These are phyloP conservation scores for Dalechampia spathulata DNA, from an alignment of 441 rosid species.

Conservation along the genomic window DNA sequence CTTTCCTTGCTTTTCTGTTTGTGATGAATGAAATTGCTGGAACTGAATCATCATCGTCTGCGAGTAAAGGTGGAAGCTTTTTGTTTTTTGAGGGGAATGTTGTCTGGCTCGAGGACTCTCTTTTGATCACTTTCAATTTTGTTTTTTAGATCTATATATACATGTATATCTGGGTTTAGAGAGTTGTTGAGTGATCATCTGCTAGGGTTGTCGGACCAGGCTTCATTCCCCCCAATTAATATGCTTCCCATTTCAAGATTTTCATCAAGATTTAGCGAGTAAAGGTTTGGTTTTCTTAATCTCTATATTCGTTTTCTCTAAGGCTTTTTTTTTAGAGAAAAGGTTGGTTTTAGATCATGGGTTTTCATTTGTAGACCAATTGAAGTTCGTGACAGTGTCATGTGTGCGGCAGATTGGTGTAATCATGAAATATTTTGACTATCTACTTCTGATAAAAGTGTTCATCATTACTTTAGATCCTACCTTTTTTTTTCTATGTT, in stretches of 20 bases:
- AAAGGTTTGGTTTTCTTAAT: constrained; percentile 30
- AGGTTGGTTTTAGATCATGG: too few relatives aligned
- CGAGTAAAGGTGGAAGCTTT: constrained; percentile 30
- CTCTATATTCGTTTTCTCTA: neutral
- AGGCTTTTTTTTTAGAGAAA: too few relatives aligned
- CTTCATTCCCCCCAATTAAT: constrained; percentile 89
- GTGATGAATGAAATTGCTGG: too few relatives aligned
- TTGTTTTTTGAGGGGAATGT: constrained; percentile 82
- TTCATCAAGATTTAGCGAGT: constrained; percentile 8
- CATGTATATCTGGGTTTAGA: too few relatives aligned
- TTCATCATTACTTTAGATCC: constrained; percentile 46
- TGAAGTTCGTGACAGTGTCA: neutral
- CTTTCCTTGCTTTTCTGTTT: too few relatives aligned
- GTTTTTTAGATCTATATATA: too few relatives aligned
- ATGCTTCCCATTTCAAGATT: constrained; percentile 31
- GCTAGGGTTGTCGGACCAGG: constrained; percentile 91
- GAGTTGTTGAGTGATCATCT: too few relatives aligned
- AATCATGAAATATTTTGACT: constrained; percentile 67
- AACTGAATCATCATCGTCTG: too few relatives aligned
- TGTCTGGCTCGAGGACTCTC: constrained; percentile 94
- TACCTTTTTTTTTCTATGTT: constrained; percentile 14
- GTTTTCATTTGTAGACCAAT: too few relatives aligned
- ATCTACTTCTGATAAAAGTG: constrained; percentile 21
- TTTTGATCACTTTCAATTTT: constrained; percentile 11
- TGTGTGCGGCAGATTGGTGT: constrained; percentile 56